Conservation (phyloP, 2,329 filamentous ascomycete genomes). For the Colletotrichum sp. region DNA sequence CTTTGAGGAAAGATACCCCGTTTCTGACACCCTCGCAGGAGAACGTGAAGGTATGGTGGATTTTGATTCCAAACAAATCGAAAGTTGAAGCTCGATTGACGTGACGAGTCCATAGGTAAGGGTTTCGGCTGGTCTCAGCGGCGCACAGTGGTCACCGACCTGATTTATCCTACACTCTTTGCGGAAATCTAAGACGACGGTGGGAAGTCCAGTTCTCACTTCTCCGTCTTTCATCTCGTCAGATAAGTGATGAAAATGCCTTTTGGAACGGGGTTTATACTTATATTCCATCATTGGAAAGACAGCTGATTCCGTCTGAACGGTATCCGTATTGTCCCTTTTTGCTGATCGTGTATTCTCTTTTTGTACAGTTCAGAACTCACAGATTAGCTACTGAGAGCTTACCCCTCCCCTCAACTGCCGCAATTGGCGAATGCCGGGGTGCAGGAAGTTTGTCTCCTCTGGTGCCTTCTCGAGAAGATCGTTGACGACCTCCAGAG, state of each 20-base stretch:
- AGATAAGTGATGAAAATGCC: too few species aligned
- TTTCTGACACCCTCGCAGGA: rapidly evolving
- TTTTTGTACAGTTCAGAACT: not conserved
- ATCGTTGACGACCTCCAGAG: rapidly evolving
- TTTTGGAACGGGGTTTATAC: too few species aligned
- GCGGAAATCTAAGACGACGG: not conserved
- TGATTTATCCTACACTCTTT: not conserved
- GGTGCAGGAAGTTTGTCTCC: not conserved
- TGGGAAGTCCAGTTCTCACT: too few species aligned
- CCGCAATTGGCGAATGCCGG: not conserved
- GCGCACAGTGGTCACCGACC: not conserved
- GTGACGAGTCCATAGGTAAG: not conserved
- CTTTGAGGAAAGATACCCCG: not conserved
- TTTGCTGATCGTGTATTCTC: too few species aligned
- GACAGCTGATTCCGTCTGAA: too few species aligned
- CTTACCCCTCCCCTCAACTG: rapidly evolving
- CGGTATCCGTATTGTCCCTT: too few species aligned
- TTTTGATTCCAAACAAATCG: not conserved
- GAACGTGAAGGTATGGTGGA: not conserved
- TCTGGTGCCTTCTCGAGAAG: rapidly evolving
- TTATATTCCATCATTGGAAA: too few species aligned
- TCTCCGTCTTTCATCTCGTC: too few species aligned
- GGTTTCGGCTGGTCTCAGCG: rapidly evolving
- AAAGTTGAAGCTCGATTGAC: not conserved
- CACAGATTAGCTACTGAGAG: not conserved